A percentile compares a stretch with the other conserved stretches of the same genome.
Conservation (phyloP, 73 alveolate genomes). For the Durusdinium trenchii region DNA sequence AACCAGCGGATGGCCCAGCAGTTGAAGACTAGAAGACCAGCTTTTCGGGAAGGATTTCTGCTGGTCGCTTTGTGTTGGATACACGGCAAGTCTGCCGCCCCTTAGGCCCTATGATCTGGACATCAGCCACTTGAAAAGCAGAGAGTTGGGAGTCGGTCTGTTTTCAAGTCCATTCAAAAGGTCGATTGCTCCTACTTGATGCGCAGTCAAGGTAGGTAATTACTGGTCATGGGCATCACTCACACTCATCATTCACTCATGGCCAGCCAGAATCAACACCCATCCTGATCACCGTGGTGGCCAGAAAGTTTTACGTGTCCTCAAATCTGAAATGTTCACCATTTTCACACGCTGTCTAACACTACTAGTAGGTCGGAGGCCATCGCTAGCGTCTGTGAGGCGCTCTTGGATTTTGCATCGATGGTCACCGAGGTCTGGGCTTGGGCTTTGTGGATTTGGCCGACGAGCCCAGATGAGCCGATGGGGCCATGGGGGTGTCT, state of each 20-base stretch:
- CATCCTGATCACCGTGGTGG: too few species aligned
- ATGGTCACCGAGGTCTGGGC: constrained; percentile 65
- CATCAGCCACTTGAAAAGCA: not conserved
- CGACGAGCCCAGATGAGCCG: not conserved
- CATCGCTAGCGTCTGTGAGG: too few species aligned
- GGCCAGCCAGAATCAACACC: not conserved
- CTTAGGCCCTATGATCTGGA: constrained; percentile 66
- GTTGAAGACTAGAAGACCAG: not conserved
- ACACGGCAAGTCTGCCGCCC: not conserved
- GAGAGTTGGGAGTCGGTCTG: not conserved
- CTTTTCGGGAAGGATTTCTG: not conserved
- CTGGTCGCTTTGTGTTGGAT: not conserved
- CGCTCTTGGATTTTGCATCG: too few species aligned
- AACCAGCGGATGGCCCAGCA: not conserved
- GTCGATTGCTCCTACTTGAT: too few species aligned
- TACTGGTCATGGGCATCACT: too few species aligned
- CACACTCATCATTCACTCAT: too few species aligned
- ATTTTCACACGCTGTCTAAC: too few species aligned
- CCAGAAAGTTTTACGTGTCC: too few species aligned
- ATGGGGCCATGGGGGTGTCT: not conserved
- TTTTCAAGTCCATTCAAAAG: too few species aligned
- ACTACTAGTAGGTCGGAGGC: too few species aligned
- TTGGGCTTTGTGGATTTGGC: constrained; percentile 66
- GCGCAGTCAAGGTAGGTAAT: too few species aligned
- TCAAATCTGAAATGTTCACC: too few species aligned